Evolutionary conservation across 164 flowering plant species (phyloP), one percentile per base, ranked within the genome.

Genomic region (Paratinospora sagittata): DNA sequence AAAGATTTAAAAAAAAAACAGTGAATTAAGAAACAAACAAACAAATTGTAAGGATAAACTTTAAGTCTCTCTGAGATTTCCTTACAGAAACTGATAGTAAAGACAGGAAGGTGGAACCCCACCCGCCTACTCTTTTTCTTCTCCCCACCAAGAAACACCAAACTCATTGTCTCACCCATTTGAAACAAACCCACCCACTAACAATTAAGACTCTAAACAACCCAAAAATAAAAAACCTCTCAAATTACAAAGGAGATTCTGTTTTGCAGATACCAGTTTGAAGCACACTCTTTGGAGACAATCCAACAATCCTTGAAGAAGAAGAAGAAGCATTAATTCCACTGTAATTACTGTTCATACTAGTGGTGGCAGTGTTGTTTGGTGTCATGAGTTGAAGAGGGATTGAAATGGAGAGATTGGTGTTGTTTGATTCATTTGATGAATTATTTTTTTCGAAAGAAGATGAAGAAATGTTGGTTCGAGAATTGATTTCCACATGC

Each of bases 401-500:
- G 36, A 63, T 52, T 37, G 81, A 70, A 27, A 71, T 66, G 64
- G 81, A 68, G 45, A 72, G 70, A 67, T 65, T 39, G 45, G 63
- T 71, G 57, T 55, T 70, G 41, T 43, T 72, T 65, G 84, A 66
- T 26, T 70, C 73, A 33, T 45, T 68, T 14, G 67, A n/a, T 47
- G 55, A 30, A 47, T 27, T 30, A 4, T 2, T 19, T 63, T 63
- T 43, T 13, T 13, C 13, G 68, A 57, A 58, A 1, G 65, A 52
- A 52, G 68, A 16, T 34, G 27, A 19, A 37, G 19, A 34, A 10
- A 27, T 27, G 39, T 61, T 63, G 21, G 61, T 12, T 57, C 34
- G 58, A 27, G 60, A 34, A 9, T 66, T 24, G 24, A 14, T 55
- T 86, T 85, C 89, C 89, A 88, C 89, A 84, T 83, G 91, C 91